Percentiles rank a stretch among this genome's conserved stretches.
Conservation (phyloP, 768 basidiomycete species). For the Asterophora lycoperdoides region DNA sequence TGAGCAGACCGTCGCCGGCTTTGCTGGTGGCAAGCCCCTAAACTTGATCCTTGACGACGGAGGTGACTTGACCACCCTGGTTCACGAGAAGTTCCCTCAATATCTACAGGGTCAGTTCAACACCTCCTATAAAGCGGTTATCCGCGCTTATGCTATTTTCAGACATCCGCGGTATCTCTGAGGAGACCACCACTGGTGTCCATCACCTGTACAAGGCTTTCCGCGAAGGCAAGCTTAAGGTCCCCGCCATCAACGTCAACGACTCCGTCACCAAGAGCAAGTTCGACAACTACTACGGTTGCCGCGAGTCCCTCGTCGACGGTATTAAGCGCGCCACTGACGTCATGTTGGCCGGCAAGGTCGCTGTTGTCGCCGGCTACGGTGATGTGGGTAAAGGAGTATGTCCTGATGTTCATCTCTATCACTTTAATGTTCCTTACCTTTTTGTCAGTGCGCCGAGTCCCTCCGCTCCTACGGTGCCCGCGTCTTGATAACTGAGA, state of each 20-base stretch:
- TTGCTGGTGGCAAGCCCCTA: slow-evolving; percentile 74
- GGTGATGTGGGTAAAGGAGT: slow-evolving; percentile 99
- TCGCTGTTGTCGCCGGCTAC: slow-evolving; percentile 97
- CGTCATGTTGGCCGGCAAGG: slow-evolving; percentile 99
- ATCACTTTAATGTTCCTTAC: not conserved
- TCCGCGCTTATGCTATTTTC: slow-evolving; percentile 9
- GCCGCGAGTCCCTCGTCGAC: slow-evolving; percentile 98
- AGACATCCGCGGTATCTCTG: slow-evolving; percentile 92
- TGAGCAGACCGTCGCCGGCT: slow-evolving; percentile 89
- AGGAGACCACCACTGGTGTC: slow-evolving; percentile 99
- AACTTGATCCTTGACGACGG: slow-evolving; percentile 99
- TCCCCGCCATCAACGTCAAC: slow-evolving; percentile 99
- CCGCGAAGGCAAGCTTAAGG: slow-evolving; percentile 92
- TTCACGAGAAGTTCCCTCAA: slow-evolving; percentile 96
- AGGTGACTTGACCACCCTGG: slow-evolving; percentile 90
- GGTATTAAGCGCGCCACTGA: slow-evolving; percentile 99
- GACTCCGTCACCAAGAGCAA: slow-evolving; percentile 99
- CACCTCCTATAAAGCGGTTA: not conserved
- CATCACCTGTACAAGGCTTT: slow-evolving; percentile 98
- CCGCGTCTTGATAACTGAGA: slow-evolving; percentile 94
- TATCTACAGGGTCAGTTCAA: slow-evolving; percentile 59
- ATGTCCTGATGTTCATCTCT: slow-evolving; percentile 31
- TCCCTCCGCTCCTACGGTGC: slow-evolving; percentile 96
- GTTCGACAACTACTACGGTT: slow-evolving; percentile 98
- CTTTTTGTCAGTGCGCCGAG: slow-evolving; percentile 83